Evolutionary conservation across 768 basidiomycete genomes (phyloP), one percentile per base, ranked within the genome.

Genomic region (Lentinula raphanica): DNA sequence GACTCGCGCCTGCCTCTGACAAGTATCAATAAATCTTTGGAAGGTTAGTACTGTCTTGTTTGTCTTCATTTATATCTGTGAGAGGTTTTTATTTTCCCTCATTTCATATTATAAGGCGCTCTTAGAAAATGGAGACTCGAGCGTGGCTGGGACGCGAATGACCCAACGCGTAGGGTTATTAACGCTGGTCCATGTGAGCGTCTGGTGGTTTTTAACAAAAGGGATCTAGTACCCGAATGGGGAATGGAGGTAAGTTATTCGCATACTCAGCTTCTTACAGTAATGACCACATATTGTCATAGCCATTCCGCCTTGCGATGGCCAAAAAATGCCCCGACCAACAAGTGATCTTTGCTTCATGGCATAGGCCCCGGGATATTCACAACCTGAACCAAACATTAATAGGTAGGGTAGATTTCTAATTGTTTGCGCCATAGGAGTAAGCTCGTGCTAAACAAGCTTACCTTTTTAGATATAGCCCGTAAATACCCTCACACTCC

Each of bases 1-100:
- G 96, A 99, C 74, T 85, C 94, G 12, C 84, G 96, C 29, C 78
- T 98, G 55, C 96, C 96, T 5, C 77, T 98, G 61, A 95, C 95
- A 21, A 94, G 92, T 64, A 91, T 98, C 70, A 98, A 98, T 71
- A 82, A 86, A 58, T 85, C 84, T 17, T 82, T 98, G 58, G 94
- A 98, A 80, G 83, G 87, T 88, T 72, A 67, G 84, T n/a, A 7
- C 32, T 3, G 32, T 35, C 32, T 8, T 35, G 32, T 35, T 35
- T 35, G 32, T 7, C 13, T 35, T 35, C 32, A 13, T 3, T n/a
- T n/a, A n/a, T n/a, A n/a, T n/a, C n/a, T n/a, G n/a, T n/a, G n/a
- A n/a, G n/a, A n/a, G n/a, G n/a, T 23, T 31, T 5, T 48, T 49
- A 4, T 15, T 11, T 23, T 49, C 39, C 27, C 31, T 19, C 28